Evolutionary conservation across 1,284 basidiomycete species (phyloP), one percentile per base, ranked within the genome.

Genomic region (Lignosus rhinocerotis): DNA sequence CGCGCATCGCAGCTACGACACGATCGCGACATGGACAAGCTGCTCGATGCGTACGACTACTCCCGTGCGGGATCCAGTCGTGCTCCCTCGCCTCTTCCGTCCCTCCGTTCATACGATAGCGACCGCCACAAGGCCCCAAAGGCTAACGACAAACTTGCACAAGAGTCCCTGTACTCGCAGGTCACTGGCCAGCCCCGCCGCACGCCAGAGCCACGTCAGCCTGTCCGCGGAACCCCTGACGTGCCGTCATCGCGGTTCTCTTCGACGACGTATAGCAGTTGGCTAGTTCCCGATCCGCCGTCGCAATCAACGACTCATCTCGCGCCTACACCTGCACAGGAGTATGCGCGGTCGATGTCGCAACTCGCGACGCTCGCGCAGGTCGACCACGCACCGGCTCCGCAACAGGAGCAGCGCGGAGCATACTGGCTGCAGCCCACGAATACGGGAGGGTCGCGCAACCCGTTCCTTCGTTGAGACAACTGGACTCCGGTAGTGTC

Each of bases 141-240:
- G 12, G 32, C 42, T 17, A 47, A 59, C 56, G 71, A 55, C 71
- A 72, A 60, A 59, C 61, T 80, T 58, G 81, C 80, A 14, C 75
- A 78, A 31, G 76, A 78, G 25, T 90, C 88, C 47, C 65, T 91
- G 39, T 92, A 87, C 71, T 85, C 88, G 50, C 82, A 87, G 67
- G 68, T 85, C 52, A 91, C 87, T 4, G 88, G 88, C 17, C 68
- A 78, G 51, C 83, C 83, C 51, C 78, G 82, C 33, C 75, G 76
- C 25, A 79, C 75, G 34, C 84, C 88, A 4, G 85, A 89, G 66
- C 82, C 87, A 19, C 79, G 87, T n/a, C 82, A 86, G 71, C 87
- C 88, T 32, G 77, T 89, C 59, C 80, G 78, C 50, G 52, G 61
- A 11, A 44, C 45, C 34, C 61, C 70, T 61, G 78, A 79, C 58